Percentiles rank a stretch among this genome's conserved stretches.
phyloP scores from a whole-genome alignment of 2,329 filamentous ascomycete species.

The Gnomoniopsis smithogilvyi region DNA sequence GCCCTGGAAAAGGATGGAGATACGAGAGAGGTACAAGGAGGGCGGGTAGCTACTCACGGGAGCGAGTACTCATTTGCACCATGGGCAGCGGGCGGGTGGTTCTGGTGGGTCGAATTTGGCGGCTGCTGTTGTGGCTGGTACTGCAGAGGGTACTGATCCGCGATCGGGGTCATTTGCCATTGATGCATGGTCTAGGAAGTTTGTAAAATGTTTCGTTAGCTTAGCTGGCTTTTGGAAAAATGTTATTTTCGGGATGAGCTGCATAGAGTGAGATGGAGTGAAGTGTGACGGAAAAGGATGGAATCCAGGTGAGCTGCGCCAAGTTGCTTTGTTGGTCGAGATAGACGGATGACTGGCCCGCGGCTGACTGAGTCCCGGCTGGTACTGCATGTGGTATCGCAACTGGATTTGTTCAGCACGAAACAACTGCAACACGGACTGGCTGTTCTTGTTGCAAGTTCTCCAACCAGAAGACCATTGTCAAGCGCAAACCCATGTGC shows the following conservation, averaged over 20 bases:
- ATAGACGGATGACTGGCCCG: not conserved
- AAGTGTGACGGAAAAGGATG: not conserved
- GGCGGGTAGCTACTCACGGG: slow-evolving; percentile 48
- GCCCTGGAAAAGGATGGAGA: not conserved
- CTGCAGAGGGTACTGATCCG: slow-evolving; percentile 4
- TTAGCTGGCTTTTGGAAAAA: slow-evolving; percentile 10
- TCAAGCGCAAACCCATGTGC: not conserved
- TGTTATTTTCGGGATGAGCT: not conserved
- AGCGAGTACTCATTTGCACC: slow-evolving; percentile 42
- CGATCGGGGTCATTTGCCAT: slow-evolving; percentile 58
- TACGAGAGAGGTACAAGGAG: slow-evolving; percentile 27
- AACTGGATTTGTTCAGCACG: not conserved
- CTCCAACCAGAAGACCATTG: not conserved
- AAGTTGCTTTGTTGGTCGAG: not conserved
- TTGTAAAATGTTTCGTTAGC: slow-evolving; percentile 22
- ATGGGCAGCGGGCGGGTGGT: slow-evolving; percentile 19
- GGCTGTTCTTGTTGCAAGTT: not conserved
- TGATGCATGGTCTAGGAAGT: slow-evolving; percentile 53
- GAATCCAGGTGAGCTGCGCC: not conserved
- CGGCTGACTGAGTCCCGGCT: not conserved
- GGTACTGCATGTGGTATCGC: not conserved
- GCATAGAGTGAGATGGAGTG: not conserved
- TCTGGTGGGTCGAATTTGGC: slow-evolving; percentile 49
- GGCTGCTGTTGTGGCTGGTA: slow-evolving; percentile 49
- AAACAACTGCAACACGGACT: not conserved